Conservation (phyloP, 2,329 filamentous ascomycete genomes). For the Passalora sequoiae region DNA sequence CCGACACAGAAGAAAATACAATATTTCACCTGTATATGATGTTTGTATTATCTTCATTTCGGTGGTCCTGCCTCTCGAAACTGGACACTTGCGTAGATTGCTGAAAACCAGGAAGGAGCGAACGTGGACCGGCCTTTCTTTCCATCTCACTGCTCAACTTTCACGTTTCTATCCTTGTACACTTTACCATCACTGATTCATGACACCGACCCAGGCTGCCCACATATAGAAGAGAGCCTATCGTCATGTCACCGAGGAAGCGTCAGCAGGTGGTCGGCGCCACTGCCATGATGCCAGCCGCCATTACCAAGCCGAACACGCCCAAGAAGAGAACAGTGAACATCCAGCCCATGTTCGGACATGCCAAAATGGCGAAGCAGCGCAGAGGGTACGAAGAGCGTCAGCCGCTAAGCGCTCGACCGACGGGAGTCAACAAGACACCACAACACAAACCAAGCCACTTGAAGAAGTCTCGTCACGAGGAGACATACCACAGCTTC, state of each 20-base stretch:
- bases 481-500: neutral
- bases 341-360: conserved; percentile 18
- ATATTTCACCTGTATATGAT: conserved; percentile 11
- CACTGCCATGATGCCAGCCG: neutral
- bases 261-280: too few relatives aligned
- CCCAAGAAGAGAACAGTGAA: conserved; percentile 12
- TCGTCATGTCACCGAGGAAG: neutral
- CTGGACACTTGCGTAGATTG: too few relatives aligned
- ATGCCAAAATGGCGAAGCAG: conserved; percentile 6
- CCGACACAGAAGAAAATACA: neutral
- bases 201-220: too few relatives aligned
- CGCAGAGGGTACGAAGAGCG: neutral
- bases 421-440: conserved; percentile 12
- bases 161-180: too few relatives aligned
- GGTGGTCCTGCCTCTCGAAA: conserved; percentile 1
- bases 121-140: too few relatives aligned
- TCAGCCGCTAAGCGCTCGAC: conserved; percentile 7
- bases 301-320: conserved; percentile 13
- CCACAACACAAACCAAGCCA: conserved; percentile 3
- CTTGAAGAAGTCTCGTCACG: conserved; percentile 6
- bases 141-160: too few relatives aligned
- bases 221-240: too few relatives aligned
- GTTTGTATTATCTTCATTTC: conserved; percentile 2
- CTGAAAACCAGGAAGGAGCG: too few relatives aligned
- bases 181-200: too few relatives aligned